These are phyloP conservation scores for Scheffersomyces insectosa DNA, from an alignment of 1,139 yeast genomes.

Conservation along the genomic window DNA sequence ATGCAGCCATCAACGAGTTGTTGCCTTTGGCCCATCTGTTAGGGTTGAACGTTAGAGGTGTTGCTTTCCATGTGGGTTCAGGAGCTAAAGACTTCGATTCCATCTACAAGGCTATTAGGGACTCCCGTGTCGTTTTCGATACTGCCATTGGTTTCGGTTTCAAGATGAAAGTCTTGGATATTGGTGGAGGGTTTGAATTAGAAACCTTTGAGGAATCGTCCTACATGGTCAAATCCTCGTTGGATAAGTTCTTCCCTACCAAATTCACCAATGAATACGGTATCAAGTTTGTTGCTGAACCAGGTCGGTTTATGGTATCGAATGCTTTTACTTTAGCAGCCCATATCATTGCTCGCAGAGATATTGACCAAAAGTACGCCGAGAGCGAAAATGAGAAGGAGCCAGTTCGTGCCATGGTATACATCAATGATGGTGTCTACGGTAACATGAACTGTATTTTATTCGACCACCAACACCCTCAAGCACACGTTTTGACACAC, in stretches of 20 bases:
- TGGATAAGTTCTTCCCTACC: constrained; percentile 59
- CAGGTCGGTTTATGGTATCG: constrained; percentile 90
- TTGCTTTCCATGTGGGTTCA: constrained; percentile 94
- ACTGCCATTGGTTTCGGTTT: constrained; percentile 38
- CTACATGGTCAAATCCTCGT: constrained; percentile 52
- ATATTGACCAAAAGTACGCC: constrained; percentile 22
- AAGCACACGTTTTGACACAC: constrained; percentile 64
- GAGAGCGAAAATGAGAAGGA: constrained; percentile 34
- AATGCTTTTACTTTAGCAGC: constrained; percentile 84
- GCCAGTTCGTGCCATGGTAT: constrained; percentile 48
- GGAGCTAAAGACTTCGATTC: constrained; percentile 81
- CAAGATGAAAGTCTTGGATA: constrained; percentile 61
- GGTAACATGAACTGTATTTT: constrained; percentile 93
- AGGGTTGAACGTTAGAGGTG: constrained; percentile 70
- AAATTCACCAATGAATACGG: constrained; percentile 27
- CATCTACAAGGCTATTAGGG: constrained; percentile 69
- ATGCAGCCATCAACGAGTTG: constrained; percentile 52
- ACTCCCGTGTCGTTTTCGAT: constrained; percentile 72
- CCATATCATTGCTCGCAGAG: constrained; percentile 81
- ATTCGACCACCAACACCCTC: constrained; percentile 87
- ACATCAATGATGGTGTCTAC: constrained; percentile 92
- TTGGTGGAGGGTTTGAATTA: constrained; percentile 91
- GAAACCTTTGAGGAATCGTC: constrained; percentile 68
- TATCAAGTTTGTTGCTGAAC: constrained; percentile 80
- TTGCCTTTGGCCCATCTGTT: constrained; percentile 64